A percentile compares a stretch with the other conserved stretches of the same genome.
Evolutionary conservation across 208 protist genomes (phyloP).

Genomic region (Trypanosoma conorhini): DNA sequence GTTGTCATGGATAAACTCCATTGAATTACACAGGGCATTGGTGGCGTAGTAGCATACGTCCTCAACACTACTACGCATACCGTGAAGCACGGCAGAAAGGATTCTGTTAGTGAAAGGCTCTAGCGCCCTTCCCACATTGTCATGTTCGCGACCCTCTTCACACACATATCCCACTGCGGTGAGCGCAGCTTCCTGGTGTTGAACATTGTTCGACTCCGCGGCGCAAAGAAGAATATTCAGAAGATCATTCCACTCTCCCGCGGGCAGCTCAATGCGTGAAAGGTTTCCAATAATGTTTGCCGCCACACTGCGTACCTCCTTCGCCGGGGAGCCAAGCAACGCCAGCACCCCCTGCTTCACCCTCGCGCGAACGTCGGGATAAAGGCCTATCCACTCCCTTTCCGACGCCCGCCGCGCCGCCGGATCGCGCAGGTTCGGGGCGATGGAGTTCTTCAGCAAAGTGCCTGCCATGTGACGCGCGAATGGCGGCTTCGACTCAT

Average conservation of each 20-base stretch:
- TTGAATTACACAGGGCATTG: slow-evolving; percentile 93
- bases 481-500: slow-evolving; percentile 84
- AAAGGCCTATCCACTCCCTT: slow-evolving; percentile 65
- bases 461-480: slow-evolving; percentile 92
- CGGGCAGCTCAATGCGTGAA: slow-evolving; percentile 95
- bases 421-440: slow-evolving; percentile 82
- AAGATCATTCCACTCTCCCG: slow-evolving; percentile 93
- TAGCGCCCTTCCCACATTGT: slow-evolving; percentile 64
- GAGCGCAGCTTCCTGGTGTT: slow-evolving; percentile 93
- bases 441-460: slow-evolving; percentile 95
- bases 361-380: slow-evolving; percentile 44
- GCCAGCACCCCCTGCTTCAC: slow-evolving; percentile 80
- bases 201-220: slow-evolving; percentile 37
- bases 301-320: slow-evolving; percentile 90
- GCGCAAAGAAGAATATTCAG: slow-evolving; percentile 86
- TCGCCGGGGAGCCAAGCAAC: slow-evolving; percentile 71
- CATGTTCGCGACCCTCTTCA: slow-evolving; percentile 91
- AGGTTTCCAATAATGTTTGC: slow-evolving; percentile 96
- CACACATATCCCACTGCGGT: slow-evolving; percentile 97
- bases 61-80: slow-evolving; percentile 80
- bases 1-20: slow-evolving; percentile 96
- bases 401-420: slow-evolving; percentile 64
- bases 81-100: slow-evolving; percentile 88
- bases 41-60: slow-evolving; percentile 91
- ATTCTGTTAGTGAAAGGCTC: slow-evolving; percentile 82